These are phyloP conservation scores for Lagerstroemia speciosa DNA, from an alignment of 345 rosid species.

Conservation along the genomic window DNA sequence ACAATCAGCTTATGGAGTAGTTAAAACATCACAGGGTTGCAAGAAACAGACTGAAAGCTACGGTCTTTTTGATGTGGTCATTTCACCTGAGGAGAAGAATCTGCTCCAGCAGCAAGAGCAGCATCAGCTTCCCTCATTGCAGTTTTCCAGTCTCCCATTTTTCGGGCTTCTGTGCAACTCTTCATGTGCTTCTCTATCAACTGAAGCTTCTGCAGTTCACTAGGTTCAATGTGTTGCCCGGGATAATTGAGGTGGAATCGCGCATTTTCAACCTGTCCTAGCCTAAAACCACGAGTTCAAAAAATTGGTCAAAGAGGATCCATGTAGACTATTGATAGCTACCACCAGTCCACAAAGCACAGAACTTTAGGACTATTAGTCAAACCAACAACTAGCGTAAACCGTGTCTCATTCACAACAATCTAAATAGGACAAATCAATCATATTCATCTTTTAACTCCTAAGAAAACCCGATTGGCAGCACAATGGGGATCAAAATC, in stretches of 20 bases:
- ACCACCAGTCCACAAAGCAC: neutral
- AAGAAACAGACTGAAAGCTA: neutral
- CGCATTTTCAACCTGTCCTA: conserved; percentile 72
- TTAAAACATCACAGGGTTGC: neutral
- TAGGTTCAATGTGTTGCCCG: conserved; percentile 61
- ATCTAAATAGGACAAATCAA: neutral
- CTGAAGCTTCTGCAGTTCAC: conserved; percentile 65
- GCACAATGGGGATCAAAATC: neutral
- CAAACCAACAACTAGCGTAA: neutral
- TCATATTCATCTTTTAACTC: neutral
- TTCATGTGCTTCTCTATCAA: conserved; percentile 69
- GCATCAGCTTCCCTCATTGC: conserved; percentile 63
- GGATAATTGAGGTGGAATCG: conserved; percentile 47
- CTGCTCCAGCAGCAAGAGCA: conserved; percentile 67
- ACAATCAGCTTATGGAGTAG: neutral
- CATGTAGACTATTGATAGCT: neutral
- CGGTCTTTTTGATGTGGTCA: neutral
- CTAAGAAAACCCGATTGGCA: neutral
- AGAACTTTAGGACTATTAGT: neutral
- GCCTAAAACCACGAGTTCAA: conserved; percentile 28
- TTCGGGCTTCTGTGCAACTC: conserved; percentile 64
- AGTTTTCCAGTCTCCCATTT: conserved; percentile 68
- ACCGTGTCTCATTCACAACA: neutral
- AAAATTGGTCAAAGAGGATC: neutral
- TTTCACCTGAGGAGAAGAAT: conserved; percentile 71